phyloP scores from a whole-genome alignment of 1,139 yeast species.

The Yamadazyma blattariae region DNA sequence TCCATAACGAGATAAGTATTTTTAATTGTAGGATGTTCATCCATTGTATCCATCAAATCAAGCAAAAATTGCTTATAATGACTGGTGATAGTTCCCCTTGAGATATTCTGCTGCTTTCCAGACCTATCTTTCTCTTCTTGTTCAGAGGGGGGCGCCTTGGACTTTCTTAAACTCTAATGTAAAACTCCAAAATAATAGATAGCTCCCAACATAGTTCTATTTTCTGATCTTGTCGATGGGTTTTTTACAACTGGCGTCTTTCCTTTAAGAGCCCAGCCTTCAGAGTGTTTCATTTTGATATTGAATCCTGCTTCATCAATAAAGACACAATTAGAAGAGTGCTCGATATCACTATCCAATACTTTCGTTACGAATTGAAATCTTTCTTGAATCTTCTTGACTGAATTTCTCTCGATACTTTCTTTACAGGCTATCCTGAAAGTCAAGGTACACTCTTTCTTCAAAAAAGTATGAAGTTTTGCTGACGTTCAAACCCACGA shows the following conservation, averaged over 20 bases:
- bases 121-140: constrained; percentile 6
- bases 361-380: constrained; percentile 7
- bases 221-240: constrained; percentile 10
- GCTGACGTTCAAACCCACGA: constrained; percentile 7
- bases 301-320: constrained; percentile 13
- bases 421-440: constrained; percentile 6
- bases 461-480: constrained; percentile 8
- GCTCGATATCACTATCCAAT: constrained; percentile 7
- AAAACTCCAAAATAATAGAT: constrained; percentile 9
- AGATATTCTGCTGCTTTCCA: constrained; percentile 2
- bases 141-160: constrained; percentile 6
- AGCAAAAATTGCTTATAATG: constrained; percentile 9
- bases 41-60: constrained; percentile 7
- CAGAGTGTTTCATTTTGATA: constrained; percentile 11
- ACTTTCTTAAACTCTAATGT: constrained; percentile 9
- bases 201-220: constrained; percentile 12
- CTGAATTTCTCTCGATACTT: constrained; percentile 6
- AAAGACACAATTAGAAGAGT: constrained; percentile 10
- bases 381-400: constrained; percentile 7
- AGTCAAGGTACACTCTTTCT: constrained; percentile 6
- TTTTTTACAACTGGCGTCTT: constrained; percentile 9
- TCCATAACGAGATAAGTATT: constrained; percentile 9
- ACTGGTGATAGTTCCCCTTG: constrained; percentile 9
- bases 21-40: constrained; percentile 6
- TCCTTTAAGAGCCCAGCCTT: constrained; percentile 11